Evolutionary conservation across 2,329 filamentous ascomycete genomes (phyloP), one percentile per base, ranked within the genome.

Genomic region (Xylaria sp.): DNA sequence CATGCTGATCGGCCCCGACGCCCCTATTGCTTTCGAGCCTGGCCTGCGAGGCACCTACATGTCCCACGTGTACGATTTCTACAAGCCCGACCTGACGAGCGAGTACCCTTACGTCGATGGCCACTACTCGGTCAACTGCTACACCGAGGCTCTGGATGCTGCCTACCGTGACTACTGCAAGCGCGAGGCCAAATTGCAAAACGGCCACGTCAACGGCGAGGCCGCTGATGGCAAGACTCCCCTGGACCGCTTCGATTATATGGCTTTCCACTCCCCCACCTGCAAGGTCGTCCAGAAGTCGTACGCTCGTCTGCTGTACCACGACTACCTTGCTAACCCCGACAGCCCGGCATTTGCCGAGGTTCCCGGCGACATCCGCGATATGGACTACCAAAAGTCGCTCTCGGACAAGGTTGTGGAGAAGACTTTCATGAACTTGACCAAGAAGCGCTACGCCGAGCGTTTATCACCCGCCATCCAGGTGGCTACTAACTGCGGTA

Each of bases 211-310:
- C 76, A 91, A 90, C 70, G 79, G 79, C 69, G 75, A 73, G 33
- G 74, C 79, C 57, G 75, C 78, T 20, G 75, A 80, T 66, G 74
- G 82, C 78, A 90, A 91, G 84, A 89, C 89, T 48, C 83, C 86
- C 58, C 83, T 96, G 69, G 92, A 95, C 81, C 90, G 92, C 78
- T 96, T 96, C 81, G 92, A 95, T 82, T 93, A 94, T 84, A 82
- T 96, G 79, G 82, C 90, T 69, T 96, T 94, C 89, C 93, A 96
- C 82, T 87, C 93, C 20, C 93, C 93, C 49, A 95, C 90, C 72
- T 96, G 93, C 91, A 96, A 96, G 86, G 86, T 94, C 67, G 93
- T 96, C 70, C 86, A 92, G 79, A 96, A 96, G 85, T 94, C 92
- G 20, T 96, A 94, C 79, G 93, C 89, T 69, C 91, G 93, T 74